Percentiles rank a stretch among this genome's conserved stretches.
Conservation (phyloP, 2,329 filamentous ascomycete genomes). For the Aureobasidium sp. region DNA sequence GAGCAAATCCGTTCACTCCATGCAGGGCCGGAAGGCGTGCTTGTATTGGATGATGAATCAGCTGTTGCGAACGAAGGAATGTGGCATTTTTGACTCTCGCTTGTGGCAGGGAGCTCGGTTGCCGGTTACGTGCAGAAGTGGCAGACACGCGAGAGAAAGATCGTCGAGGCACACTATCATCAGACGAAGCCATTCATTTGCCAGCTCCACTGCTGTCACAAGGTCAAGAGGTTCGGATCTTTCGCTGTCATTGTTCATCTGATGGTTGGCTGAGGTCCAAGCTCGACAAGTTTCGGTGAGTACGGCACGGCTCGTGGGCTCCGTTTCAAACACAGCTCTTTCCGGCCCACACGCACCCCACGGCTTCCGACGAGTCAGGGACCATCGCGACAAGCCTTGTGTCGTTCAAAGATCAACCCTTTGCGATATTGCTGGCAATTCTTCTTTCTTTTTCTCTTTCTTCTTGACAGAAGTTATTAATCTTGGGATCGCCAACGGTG, state of each 20-base stretch:
- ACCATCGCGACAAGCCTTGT: neutral
- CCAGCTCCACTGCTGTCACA: neutral
- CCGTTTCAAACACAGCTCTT: constrained; percentile 4
- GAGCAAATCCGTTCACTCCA: neutral
- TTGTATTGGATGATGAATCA: neutral
- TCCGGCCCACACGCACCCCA: no score
- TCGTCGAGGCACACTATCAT: neutral
- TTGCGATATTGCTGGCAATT: constrained; percentile 3
- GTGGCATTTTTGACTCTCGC: constrained; percentile 10
- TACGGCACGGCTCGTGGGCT: constrained; percentile 3
- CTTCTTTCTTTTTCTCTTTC: neutral
- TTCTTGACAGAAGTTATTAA: no score
- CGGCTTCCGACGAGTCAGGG: constrained; percentile 9
- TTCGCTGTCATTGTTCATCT: neutral
- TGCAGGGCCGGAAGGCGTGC: constrained; percentile 4
- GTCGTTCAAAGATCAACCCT: neutral
- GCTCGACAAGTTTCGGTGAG: neutral
- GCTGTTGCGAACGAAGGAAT: neutral
- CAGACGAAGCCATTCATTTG: neutral
- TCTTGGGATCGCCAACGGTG: neutral
- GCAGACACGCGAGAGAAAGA: neutral
- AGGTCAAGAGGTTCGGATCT: neutral
- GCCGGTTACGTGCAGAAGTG: neutral
- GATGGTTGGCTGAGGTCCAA: constrained; percentile 5
- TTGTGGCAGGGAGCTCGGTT: neutral